Evolutionary conservation across 2,329 filamentous ascomycete species (phyloP).

Genomic region (Ceratocystis variospora): DNA sequence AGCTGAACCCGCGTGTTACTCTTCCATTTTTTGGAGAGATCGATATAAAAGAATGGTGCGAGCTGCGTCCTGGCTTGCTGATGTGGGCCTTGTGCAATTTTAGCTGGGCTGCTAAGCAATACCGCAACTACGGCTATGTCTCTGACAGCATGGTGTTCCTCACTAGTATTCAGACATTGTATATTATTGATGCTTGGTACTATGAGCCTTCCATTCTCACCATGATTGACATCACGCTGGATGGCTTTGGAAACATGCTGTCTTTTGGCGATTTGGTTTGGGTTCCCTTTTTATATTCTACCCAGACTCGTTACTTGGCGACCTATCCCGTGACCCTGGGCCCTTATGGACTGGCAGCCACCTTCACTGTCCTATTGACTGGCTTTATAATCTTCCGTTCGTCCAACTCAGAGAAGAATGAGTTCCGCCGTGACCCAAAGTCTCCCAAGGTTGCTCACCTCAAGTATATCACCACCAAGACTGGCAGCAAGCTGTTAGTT

Average conservation of each 20-base stretch:
- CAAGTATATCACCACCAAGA: constrained; percentile 71
- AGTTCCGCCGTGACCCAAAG: constrained; percentile 74
- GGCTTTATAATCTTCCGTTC: constrained; percentile 89
- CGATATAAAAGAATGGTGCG: constrained; percentile 81
- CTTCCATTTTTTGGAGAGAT: constrained; percentile 71
- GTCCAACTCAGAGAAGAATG: constrained; percentile 92
- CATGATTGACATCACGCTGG: constrained; percentile 85
- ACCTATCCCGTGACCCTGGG: constrained; percentile 72
- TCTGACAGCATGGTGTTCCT: constrained; percentile 78
- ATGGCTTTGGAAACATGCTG: constrained; percentile 93
- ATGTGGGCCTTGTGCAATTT: constrained; percentile 80
- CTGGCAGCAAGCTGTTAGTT: constrained; percentile 65
- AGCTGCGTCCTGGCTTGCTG: constrained; percentile 81
- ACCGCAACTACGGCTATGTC: constrained; percentile 67
- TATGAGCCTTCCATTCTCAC: constrained; percentile 83
- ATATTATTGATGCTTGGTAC: constrained; percentile 71
- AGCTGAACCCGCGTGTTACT: constrained; percentile 76
- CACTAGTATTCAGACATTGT: constrained; percentile 62
- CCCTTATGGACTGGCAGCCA: constrained; percentile 45
- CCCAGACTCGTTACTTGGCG: constrained; percentile 73
- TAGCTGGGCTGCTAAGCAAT: constrained; percentile 75
- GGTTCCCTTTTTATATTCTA: constrained; percentile 79
- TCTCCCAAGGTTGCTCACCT: constrained; percentile 69
- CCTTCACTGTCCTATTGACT: constrained; percentile 51
- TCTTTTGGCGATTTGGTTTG: constrained; percentile 84